Base-by-base conservation (phyloP, 2,329 filamentous ascomycete species). In the Colletotrichum filicis region DNA sequence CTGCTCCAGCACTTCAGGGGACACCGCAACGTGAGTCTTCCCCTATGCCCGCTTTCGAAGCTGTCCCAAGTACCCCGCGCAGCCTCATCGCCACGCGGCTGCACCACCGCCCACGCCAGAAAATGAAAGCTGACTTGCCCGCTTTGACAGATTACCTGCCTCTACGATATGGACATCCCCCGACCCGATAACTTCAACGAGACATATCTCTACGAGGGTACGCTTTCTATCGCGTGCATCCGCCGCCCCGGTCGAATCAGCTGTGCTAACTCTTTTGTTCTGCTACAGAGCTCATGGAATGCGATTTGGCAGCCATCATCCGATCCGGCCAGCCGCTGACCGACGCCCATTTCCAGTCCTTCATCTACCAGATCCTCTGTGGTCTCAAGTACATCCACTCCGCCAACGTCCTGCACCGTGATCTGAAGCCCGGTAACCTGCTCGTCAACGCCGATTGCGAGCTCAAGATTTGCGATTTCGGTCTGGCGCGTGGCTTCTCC, bases 81-180 rank as follows among this genome's bases (percentile, higher is more conserved):
- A 28, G 22, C 19, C 28, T n/a, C 65, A 57, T 71, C 42, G 67
- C 58, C 69, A 57, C 58, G 55, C 60, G 30, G 59, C 60, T 53
- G 62, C 66, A 70, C 46, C 16, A 28, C 69, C 42, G 63, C 66
- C 67, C 73, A 76, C 52, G 63, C 35, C 24, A 55, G 22, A 63
- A 49, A 49, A 49, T 9, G 19, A 49, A 42, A 35, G 53, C 64
- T 74, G 58, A 70, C 46, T 64, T 64, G 46, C 35, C 61, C 46
- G 14, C 4, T 55, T 37, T 46, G 37, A 71, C 74, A 98, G 95
- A 99, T 99, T 83, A 98, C 97, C 81, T 99, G 97, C 84, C 89
- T 99, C 75, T 99, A 98, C 84, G 97, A 99, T 84, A 98, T 99
- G 97, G 97, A 99, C 82, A 98, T 99, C 82, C 97, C 97, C 63